These are phyloP conservation scores for Scolecobasidium constrictum DNA, from an alignment of 2,329 filamentous ascomycete species.

Conservation along the genomic window DNA sequence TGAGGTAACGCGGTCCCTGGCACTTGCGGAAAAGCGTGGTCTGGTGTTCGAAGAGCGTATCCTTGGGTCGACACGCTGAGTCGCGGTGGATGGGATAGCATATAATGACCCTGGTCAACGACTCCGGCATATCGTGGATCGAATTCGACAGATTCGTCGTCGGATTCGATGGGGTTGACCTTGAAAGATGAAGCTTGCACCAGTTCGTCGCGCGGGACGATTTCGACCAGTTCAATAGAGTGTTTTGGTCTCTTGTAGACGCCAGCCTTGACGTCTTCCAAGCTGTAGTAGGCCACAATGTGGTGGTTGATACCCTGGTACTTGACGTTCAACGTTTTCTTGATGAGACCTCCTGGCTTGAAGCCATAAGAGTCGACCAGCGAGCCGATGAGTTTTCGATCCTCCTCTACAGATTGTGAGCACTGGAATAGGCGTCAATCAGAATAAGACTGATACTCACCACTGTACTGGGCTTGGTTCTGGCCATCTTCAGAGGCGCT, in stretches of 20 bases:
- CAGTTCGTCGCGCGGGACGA: slow-evolving; percentile 1
- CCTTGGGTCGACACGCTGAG: too few relatives aligned
- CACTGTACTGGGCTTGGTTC: slow-evolving; percentile 7
- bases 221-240: not conserved
- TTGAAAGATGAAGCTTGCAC: too few relatives aligned
- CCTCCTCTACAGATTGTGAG: slow-evolving; percentile 33
- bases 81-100: too few relatives aligned
- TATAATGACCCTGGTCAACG: too few relatives aligned
- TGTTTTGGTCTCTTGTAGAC: slow-evolving; percentile 24
- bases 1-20: too few relatives aligned
- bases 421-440: too few relatives aligned
- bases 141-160: too few relatives aligned
- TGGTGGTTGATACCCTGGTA: slow-evolving; percentile 69
- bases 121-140: too few relatives aligned
- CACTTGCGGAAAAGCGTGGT: too few relatives aligned
- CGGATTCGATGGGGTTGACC: not conserved
- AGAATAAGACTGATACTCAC: too few relatives aligned
- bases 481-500: slow-evolving; percentile 23
- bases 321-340: slow-evolving; percentile 83
- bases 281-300: slow-evolving; percentile 78
- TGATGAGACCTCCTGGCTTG: slow-evolving; percentile 70
- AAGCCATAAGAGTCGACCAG: slow-evolving; percentile 85
- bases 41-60: too few relatives aligned
- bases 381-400: slow-evolving; percentile 63
- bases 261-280: slow-evolving; percentile 56